These are phyloP conservation scores for Bipolaris victoriae DNA, from an alignment of 2,329 filamentous ascomycete species.

Conservation along the genomic window DNA sequence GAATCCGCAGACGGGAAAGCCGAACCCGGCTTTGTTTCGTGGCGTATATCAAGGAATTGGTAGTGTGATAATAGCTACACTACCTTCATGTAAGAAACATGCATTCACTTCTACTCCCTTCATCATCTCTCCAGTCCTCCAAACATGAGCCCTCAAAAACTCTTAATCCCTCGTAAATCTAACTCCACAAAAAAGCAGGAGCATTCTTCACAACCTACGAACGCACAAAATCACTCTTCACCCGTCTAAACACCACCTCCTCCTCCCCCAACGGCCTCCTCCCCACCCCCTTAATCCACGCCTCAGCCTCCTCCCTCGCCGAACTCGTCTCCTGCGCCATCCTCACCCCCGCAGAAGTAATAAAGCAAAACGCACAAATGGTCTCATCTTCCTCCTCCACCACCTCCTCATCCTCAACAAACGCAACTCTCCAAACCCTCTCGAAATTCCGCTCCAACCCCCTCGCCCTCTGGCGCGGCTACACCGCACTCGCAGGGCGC, in stretches of 20 bases:
- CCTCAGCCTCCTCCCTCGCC: constrained; percentile 73
- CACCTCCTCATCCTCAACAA: constrained; percentile 30
- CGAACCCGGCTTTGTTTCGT: constrained; percentile 65
- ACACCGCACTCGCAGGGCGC: constrained; percentile 78
- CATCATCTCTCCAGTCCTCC: neutral
- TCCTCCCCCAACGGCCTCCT: constrained; percentile 52
- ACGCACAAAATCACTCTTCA: constrained; percentile 69
- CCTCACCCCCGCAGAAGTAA: constrained; percentile 84
- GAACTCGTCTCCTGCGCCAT: constrained; percentile 87
- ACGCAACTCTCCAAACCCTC: constrained; percentile 64
- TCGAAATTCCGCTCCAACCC: constrained; percentile 62
- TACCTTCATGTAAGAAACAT: constrained; percentile 72
- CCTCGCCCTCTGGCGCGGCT: constrained; percentile 69
- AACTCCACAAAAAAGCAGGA: constrained; percentile 62
- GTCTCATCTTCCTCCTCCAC: constrained; percentile 51
- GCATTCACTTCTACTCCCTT: neutral
- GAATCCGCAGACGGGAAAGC: constrained; percentile 60
- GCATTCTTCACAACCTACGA: constrained; percentile 93
- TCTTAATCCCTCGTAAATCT: neutral
- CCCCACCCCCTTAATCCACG: constrained; percentile 73
- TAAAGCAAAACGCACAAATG: constrained; percentile 95
- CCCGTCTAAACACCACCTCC: constrained; percentile 53
- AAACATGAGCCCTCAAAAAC: no score
- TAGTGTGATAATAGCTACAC: constrained; percentile 80
- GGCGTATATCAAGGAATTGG: constrained; percentile 89